Conservation (phyloP, 148 eudicot genomes). For the Diospyros lotus region DNA sequence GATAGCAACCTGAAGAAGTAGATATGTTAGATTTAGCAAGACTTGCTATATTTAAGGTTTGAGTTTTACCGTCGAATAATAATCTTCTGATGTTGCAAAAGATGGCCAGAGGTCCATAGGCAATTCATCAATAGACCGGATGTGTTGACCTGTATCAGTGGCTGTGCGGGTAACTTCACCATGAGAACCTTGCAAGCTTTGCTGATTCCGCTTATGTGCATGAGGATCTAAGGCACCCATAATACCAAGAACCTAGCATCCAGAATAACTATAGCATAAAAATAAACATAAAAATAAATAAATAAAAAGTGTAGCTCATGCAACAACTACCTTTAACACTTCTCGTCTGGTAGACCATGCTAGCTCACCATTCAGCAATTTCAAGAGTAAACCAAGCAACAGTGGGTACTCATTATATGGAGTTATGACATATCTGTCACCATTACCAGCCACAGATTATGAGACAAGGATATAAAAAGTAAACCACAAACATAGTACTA, state of each 20-base stretch:
- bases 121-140: slow-evolving; percentile 78
- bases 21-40: slow-evolving; percentile 13
- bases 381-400: slow-evolving; percentile 80
- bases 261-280: slow-evolving; percentile 8
- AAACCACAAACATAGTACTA: background rate
- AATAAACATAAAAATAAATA: background rate
- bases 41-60: background rate
- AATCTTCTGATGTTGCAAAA: slow-evolving; percentile 95
- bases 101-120: slow-evolving; percentile 97
- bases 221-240: slow-evolving; percentile 99
- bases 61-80: slow-evolving; percentile 75
- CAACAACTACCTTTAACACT: slow-evolving; percentile 68
- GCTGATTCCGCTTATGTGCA: slow-evolving; percentile 87
- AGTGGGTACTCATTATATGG: slow-evolving; percentile 87
- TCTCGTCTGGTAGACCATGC: slow-evolving; percentile 97
- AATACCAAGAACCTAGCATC: slow-evolving; percentile 84
- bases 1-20: slow-evolving; percentile 75
- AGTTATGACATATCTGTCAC: slow-evolving; percentile 79
- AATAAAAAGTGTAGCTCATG: background rate
- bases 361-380: slow-evolving; percentile 88
- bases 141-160: slow-evolving; percentile 75
- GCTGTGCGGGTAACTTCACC: slow-evolving; percentile 72
- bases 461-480: background rate
- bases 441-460: slow-evolving; percentile 11
- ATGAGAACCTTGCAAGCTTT: slow-evolving; percentile 69